These are phyloP conservation scores for Excoecaria cochinchinensis DNA, from an alignment of 345 rosid species.

Conservation along the genomic window DNA sequence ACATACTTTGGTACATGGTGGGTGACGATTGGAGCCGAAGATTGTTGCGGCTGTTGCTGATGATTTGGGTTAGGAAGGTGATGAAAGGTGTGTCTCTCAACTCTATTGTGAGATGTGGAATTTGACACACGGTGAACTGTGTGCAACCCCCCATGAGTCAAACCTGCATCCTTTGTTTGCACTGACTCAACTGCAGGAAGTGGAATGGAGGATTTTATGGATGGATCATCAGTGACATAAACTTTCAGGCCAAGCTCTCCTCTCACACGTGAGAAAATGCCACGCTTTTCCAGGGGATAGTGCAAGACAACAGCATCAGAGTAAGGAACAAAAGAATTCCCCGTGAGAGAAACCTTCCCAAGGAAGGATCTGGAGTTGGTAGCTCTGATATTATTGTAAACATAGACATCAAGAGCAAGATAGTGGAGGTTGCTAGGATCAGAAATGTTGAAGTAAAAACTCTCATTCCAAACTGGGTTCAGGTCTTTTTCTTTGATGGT, in stretches of 20 bases:
- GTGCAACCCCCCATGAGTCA: constrained; percentile 21
- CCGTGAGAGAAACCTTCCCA: constrained; percentile 76
- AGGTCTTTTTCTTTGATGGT: constrained; percentile 88
- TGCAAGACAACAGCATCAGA: constrained; percentile 89
- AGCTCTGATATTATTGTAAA: constrained; percentile 56
- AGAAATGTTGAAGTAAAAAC: constrained; percentile 89
- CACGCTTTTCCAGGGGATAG: constrained; percentile 84
- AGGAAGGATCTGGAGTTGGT: constrained; percentile 77
- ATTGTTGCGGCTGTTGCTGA: constrained; percentile 41
- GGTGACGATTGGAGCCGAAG: constrained; percentile 41
- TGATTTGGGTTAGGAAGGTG: constrained; percentile 76
- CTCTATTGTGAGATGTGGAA: constrained; percentile 24
- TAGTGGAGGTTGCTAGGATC: constrained; percentile 78
- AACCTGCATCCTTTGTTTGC: constrained; percentile 22
- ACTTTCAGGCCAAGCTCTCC: constrained; percentile 95
- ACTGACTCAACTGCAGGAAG: constrained; percentile 37
- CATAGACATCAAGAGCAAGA: constrained; percentile 70
- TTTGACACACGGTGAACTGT: constrained; percentile 10
- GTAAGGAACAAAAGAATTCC: constrained; percentile 81
- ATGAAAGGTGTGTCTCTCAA: constrained; percentile 63
- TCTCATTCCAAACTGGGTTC: constrained; percentile 95
- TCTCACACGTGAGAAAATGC: constrained; percentile 83
- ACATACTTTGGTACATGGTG: constrained; percentile 64
- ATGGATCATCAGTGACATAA: constrained; percentile 66
- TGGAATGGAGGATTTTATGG: constrained; percentile 59